These are phyloP conservation scores for Inonotus hispidus DNA, from an alignment of 1,284 basidiomycete genomes.

Conservation along the genomic window DNA sequence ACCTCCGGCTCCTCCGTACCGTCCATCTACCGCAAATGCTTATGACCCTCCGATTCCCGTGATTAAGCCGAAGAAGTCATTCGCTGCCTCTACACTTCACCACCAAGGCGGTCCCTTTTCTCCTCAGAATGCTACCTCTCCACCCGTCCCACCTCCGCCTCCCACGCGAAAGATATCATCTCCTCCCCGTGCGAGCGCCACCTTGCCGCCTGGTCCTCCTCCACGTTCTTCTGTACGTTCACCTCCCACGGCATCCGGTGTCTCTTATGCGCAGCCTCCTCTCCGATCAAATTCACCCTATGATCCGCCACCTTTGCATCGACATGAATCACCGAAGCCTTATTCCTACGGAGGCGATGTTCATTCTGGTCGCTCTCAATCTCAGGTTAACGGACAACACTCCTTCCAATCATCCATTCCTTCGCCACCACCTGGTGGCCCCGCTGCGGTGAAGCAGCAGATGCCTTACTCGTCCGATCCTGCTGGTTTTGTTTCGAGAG, in stretches of 20 bases:
- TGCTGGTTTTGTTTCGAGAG: neutral
- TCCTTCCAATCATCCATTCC: neutral
- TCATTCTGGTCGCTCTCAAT: neutral
- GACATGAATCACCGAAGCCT: neutral
- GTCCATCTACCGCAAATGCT: constrained; percentile 66
- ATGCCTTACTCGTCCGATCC: neutral
- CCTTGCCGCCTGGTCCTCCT: neutral
- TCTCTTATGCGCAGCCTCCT: neutral
- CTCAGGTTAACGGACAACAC: neutral
- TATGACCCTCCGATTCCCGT: constrained; percentile 75
- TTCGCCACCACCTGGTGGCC: neutral
- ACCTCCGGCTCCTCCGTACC: constrained; percentile 31
- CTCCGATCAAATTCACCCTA: constrained; percentile 7
- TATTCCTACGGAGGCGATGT: neutral
- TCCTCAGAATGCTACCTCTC: constrained; percentile 1
- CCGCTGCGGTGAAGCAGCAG: neutral
- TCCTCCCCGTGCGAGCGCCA: neutral
- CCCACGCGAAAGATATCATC: neutral
- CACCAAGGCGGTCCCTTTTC: constrained; percentile 19
- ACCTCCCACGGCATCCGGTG: constrained; percentile 4
- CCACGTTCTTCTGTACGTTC: constrained; percentile 2
- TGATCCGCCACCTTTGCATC: constrained; percentile 1
- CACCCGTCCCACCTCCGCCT: constrained; percentile 22
- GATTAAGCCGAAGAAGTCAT: constrained; percentile 40
- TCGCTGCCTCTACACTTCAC: constrained; percentile 25